Conservation (phyloP, 441 rosid species). For the Arabidopsis lyrata region DNA sequence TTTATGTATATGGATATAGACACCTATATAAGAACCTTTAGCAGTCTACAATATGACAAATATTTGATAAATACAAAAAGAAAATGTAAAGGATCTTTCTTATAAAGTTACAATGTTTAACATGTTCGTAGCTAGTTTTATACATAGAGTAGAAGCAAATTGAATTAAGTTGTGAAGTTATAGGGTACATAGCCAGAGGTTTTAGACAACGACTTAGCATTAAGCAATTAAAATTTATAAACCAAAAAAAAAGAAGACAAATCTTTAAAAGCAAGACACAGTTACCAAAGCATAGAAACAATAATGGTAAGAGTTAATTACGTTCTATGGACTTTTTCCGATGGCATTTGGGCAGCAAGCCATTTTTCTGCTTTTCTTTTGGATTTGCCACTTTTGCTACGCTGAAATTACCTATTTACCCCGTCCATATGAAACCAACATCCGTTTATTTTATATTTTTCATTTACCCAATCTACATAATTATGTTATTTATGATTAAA, state of each 20-base stretch:
- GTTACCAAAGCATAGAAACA: constrained; percentile 51
- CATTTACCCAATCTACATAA: too few relatives aligned
- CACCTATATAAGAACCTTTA: too few relatives aligned
- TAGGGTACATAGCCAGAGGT: constrained; percentile 41
- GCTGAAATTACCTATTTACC: too few relatives aligned
- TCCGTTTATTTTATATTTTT: too few relatives aligned
- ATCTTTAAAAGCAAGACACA: constrained; percentile 47
- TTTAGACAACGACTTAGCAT: constrained; percentile 40
- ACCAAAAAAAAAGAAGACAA: constrained; percentile 19
- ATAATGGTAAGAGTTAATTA: constrained; percentile 39
- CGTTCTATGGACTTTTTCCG: too few relatives aligned
- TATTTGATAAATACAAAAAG: background rate
- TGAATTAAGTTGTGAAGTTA: constrained; percentile 39
- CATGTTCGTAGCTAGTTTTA: background rate
- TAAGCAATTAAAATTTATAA: constrained; percentile 26
- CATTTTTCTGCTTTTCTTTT: too few relatives aligned
- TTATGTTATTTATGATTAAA: too few relatives aligned
- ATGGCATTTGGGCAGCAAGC: too few relatives aligned
- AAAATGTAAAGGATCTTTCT: constrained; percentile 16
- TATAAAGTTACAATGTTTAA: background rate
- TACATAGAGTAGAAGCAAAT: constrained; percentile 21
- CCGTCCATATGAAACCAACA: too few relatives aligned
- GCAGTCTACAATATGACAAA: constrained; percentile 26
- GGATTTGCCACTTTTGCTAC: too few relatives aligned
- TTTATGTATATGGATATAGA: background rate